Conservation (phyloP, 1,139 yeast genomes). For the Kurtzmaniella natalensis region DNA sequence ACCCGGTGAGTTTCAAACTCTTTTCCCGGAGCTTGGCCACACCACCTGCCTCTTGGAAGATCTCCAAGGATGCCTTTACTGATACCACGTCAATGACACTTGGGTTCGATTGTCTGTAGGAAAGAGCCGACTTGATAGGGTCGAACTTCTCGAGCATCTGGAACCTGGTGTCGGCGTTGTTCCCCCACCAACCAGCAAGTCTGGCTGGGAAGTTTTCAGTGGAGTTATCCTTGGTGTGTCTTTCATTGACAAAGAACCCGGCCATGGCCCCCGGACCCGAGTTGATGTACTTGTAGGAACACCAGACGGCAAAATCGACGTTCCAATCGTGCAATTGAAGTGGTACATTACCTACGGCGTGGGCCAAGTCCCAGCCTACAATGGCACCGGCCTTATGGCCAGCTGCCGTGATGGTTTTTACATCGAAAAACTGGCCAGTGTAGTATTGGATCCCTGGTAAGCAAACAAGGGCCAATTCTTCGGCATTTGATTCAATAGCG, state of each 20-base stretch:
- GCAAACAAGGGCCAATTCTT: constrained; percentile 67
- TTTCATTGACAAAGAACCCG: constrained; percentile 70
- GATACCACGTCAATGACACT: constrained; percentile 80
- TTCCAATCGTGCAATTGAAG: constrained; percentile 77
- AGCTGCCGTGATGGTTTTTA: constrained; percentile 56
- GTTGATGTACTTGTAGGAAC: constrained; percentile 86
- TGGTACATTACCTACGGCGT: constrained; percentile 86
- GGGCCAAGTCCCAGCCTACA: constrained; percentile 97
- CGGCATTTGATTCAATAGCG: constrained; percentile 53
- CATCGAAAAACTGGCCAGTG: constrained; percentile 84
- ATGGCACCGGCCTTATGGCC: constrained; percentile 45
- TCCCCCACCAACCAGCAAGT: constrained; percentile 98
- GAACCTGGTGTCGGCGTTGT: constrained; percentile 63
- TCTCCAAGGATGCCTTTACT: constrained; percentile 58
- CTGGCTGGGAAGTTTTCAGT: constrained; percentile 49
- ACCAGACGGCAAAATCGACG: constrained; percentile 93
- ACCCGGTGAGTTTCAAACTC: constrained; percentile 55
- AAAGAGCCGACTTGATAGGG: constrained; percentile 79
- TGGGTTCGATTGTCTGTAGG: constrained; percentile 91
- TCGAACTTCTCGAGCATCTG: constrained; percentile 76
- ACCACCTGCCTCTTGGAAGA: constrained; percentile 64
- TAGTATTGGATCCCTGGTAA: constrained; percentile 90
- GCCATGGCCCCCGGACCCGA: constrained; percentile 93
- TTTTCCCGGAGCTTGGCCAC: constrained; percentile 51
- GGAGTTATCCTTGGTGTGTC: constrained; percentile 32